Base-by-base conservation (phyloP, 73 alveolate species). In the Paramecium octaurelia region DNA sequence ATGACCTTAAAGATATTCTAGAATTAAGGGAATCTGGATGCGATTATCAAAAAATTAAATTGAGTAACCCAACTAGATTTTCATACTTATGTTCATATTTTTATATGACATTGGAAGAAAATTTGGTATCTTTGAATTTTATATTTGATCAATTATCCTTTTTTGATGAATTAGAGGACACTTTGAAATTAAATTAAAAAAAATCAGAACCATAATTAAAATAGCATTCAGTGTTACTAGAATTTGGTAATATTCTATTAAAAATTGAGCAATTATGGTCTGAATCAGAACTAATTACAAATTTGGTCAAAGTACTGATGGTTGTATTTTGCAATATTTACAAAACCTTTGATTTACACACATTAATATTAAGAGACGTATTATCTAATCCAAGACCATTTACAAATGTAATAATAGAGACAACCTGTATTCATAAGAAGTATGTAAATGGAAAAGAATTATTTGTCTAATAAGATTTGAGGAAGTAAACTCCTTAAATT, bases 141-240 rank as follows among this genome's bases (percentile, higher is more conserved):
- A 44, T 80, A 8, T 80, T 80, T 9, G 57, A 46, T 48, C 8
- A 80, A 80, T 8, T 3, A 21, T 42, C 1, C 18, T 80, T 80
- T 44, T 18, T 80, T 20, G 44, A 80, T 14, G 91, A 80, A 31
- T 80, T 80, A 48, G 91, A 46, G n/a, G 91, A 80, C 24, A 80
- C 73, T 20, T 23, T 80, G 24, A n/a, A 23, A 20, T 80, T 23
- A 24, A 80, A 80, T 35, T 80, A 4, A 21, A 42, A 80, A 12
- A 12, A 20, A 31, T 8, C 1, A 3, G 31, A 80, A n/a, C 69
- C 69, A 0, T 10, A 18, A 42, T 80, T 31, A 21, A 80, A 42
- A 27, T 6, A 38, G 21, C 91, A 80, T 46, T 46, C 29, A 11
- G 21, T 40, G 20, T 46, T 80, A 23, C 21, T 80, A 10, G 91